Evolutionary conservation across 257 asterid species (phyloP).

Genomic region (Catharanthus roseus): DNA sequence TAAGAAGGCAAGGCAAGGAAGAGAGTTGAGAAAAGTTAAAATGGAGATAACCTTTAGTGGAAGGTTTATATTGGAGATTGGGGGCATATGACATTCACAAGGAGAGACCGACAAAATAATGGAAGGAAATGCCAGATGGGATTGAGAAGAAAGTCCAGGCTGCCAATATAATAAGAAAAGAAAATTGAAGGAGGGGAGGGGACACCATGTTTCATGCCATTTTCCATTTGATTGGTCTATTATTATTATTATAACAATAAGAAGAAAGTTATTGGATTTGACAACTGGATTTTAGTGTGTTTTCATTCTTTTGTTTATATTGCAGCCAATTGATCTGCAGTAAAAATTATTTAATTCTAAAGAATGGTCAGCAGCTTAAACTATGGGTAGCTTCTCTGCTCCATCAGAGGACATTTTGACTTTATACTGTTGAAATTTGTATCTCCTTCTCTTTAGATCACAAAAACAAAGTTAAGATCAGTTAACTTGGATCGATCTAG

Average conservation of each 20-base stretch:
- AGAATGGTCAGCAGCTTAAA: conserved; percentile 7
- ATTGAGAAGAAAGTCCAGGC: conserved; percentile 29
- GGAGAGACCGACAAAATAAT: conserved; percentile 23
- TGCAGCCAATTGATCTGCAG: not conserved
- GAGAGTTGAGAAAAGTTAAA: no score
- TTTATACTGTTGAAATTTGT: not conserved
- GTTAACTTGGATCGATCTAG: no score
- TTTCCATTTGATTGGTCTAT: conserved; percentile 32
- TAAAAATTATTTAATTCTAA: not conserved
- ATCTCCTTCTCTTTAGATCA: not conserved
- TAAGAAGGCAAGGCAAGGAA: not conserved
- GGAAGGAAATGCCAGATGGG: conserved; percentile 17
- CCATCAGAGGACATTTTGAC: not conserved
- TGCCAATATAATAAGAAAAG: conserved; percentile 21
- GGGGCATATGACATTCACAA: not conserved
- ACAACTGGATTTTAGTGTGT: conserved; percentile 37
- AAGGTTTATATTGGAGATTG: conserved; percentile 9
- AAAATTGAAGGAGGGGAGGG: conserved; percentile 32
- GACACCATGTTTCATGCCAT: conserved; percentile 34
- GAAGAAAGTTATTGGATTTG: conserved; percentile 19
- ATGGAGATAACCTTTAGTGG: no score
- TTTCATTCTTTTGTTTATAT: not conserved
- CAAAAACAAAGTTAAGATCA: not conserved
- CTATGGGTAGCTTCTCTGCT: not conserved
- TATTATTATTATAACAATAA: conserved; percentile 15